Conservation (phyloP, 2,329 filamentous ascomycete species). For the Fusarium verticillioides region DNA sequence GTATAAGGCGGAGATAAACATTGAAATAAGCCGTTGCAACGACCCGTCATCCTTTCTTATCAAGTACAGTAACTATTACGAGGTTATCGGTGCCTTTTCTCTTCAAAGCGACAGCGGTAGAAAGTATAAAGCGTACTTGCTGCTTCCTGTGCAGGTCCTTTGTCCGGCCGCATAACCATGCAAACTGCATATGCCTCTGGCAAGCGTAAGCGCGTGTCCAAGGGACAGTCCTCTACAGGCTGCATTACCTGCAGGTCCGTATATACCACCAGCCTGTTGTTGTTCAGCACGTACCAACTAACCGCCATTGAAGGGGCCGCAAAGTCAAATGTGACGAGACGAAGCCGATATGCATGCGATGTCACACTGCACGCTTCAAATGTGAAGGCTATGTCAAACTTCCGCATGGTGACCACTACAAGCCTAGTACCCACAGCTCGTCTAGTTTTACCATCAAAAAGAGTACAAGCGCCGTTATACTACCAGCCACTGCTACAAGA, state of each 20-base stretch:
- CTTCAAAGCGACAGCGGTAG: fast-evolving
- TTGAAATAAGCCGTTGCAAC: neutral
- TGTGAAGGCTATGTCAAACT: neutral
- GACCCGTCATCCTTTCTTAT: neutral
- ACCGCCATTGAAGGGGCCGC: neutral
- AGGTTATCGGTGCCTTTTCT: fast-evolving
- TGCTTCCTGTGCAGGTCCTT: fast-evolving
- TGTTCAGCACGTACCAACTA: neutral
- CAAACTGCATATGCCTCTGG: fast-evolving
- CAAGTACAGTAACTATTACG: neutral
- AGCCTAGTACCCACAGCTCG: too few relatives aligned
- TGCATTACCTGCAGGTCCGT: neutral
- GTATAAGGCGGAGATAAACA: neutral
- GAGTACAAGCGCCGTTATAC: neutral
- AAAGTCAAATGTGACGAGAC: neutral
- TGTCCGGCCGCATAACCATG: neutral
- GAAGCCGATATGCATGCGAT: neutral
- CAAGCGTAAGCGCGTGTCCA: neutral
- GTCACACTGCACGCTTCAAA: neutral
- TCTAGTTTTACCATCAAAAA: too few relatives aligned
- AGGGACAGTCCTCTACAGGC: neutral
- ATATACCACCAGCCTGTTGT: neutral
- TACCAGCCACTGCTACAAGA: neutral
- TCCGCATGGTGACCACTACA: neutral
- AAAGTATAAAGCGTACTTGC: neutral